Conservation (phyloP, 805 yeast species). For the Cyberlindnera euphorbiiphila region DNA sequence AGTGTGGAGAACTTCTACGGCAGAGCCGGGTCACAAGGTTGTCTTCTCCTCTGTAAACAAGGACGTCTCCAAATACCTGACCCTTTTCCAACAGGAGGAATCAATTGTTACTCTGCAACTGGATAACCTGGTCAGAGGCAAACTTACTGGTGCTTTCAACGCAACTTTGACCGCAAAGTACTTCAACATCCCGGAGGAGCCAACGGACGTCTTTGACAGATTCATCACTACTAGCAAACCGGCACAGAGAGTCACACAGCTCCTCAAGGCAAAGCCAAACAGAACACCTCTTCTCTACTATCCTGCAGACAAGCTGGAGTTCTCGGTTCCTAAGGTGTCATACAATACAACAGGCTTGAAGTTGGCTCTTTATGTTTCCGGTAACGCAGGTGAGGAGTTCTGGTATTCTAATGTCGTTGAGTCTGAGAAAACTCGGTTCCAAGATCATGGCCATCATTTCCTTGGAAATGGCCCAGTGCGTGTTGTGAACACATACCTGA, state of each 20-base stretch:
- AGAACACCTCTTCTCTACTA: constrained; percentile 44
- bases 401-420: constrained; percentile 70
- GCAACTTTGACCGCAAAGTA: constrained; percentile 49
- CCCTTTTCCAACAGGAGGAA: constrained; percentile 42
- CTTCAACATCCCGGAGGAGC: constrained; percentile 33
- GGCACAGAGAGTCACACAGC: constrained; percentile 17
- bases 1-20: constrained; percentile 82
- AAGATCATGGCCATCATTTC: constrained; percentile 36
- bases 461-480: constrained; percentile 72
- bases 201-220: constrained; percentile 13
- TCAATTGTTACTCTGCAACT: constrained; percentile 51
- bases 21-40: constrained; percentile 60
- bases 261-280: constrained; percentile 19
- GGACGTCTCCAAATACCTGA: constrained; percentile 57
- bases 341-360: constrained; percentile 49
- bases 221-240: constrained; percentile 24
- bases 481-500: constrained; percentile 55
- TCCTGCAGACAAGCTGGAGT: constrained; percentile 37
- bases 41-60: constrained; percentile 50
- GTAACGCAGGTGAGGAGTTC: constrained; percentile 78
- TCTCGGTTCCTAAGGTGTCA: constrained; percentile 43
- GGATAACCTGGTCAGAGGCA: constrained; percentile 55
- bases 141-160: constrained; percentile 58
- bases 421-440: constrained; percentile 38
- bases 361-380: constrained; percentile 62